Evolutionary conservation across 345 rosid species (phyloP).

Genomic region (Ceriops zippeliana): DNA sequence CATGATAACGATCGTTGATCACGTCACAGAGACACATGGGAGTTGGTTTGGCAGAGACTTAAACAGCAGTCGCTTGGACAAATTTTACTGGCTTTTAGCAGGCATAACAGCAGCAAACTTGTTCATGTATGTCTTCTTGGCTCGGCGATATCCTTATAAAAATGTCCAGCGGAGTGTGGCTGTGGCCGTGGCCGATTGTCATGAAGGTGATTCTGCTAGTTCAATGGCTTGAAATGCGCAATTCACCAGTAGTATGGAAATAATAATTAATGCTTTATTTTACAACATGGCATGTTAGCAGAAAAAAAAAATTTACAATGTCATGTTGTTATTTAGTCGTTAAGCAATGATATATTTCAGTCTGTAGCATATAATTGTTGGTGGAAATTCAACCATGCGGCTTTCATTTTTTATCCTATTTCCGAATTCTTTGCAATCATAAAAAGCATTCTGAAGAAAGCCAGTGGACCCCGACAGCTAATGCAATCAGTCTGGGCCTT

Average conservation of each 20-base stretch:
- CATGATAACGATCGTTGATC: constrained; percentile 45
- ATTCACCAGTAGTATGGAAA: neutral
- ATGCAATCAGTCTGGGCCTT: no score
- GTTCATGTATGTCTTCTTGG: constrained; percentile 47
- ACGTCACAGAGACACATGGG: constrained; percentile 19
- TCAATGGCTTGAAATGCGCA: constrained; percentile 19
- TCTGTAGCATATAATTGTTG: no score
- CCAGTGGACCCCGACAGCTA: no score
- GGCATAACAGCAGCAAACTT: constrained; percentile 43
- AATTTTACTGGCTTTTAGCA: constrained; percentile 75
- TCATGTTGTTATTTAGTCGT: no score
- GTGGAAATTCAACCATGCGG: no score
- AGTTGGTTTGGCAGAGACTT: constrained; percentile 68
- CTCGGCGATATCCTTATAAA: constrained; percentile 66
- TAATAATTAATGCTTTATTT: neutral
- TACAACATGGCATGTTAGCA: no score
- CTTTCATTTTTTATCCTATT: no score
- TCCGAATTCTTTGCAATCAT: no score
- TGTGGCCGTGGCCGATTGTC: constrained; percentile 65
- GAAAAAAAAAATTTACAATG: no score
- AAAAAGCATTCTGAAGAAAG: no score
- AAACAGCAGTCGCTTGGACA: constrained; percentile 69
- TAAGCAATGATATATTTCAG: no score
- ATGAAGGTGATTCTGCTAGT: constrained; percentile 28
- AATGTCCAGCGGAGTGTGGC: constrained; percentile 60